phyloP scores from a whole-genome alignment of 257 asterid genomes.

The Linderniella brevidens region DNA sequence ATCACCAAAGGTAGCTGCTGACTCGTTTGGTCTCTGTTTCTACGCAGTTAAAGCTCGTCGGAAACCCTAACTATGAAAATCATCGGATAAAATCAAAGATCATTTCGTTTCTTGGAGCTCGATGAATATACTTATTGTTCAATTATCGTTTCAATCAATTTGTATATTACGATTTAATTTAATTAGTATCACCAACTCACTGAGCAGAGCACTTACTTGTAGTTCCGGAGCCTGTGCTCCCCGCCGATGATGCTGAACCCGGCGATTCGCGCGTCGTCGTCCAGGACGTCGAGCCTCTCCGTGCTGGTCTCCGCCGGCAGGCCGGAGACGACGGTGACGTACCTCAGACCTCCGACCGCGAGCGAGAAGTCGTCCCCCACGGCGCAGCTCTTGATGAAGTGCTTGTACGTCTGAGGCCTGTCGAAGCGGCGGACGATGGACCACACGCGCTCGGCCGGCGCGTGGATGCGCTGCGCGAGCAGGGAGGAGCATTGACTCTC shows the following conservation, averaged over 20 bases:
- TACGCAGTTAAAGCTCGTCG: no score
- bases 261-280: conserved; percentile 62
- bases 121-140: no score
- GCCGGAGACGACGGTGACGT: conserved; percentile 72
- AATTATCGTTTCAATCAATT: no score
- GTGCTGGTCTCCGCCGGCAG: conserved; percentile 84
- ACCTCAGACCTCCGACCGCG: conserved; percentile 46
- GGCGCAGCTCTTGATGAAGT: conserved; percentile 85
- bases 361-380: conserved; percentile 27
- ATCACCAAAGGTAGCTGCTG: no score
- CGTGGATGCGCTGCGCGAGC: conserved; percentile 57
- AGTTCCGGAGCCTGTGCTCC: conserved; percentile 66
- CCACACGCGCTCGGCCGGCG: conserved; percentile 60
- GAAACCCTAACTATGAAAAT: no score
- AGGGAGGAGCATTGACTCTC: conserved; percentile 32
- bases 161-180: no score
- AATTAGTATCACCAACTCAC: no score
- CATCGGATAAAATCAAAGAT: no score
- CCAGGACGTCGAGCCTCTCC: conserved; percentile 62
- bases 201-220: conserved; percentile 29
- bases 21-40: no score
- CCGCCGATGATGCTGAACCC: conserved; percentile 81
- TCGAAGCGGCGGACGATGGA: conserved; percentile 65
- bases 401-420: conserved; percentile 68
- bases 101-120: no score